Conservation (phyloP, 2,329 filamentous ascomycete species). For the Rhynchosporium graminicola region DNA sequence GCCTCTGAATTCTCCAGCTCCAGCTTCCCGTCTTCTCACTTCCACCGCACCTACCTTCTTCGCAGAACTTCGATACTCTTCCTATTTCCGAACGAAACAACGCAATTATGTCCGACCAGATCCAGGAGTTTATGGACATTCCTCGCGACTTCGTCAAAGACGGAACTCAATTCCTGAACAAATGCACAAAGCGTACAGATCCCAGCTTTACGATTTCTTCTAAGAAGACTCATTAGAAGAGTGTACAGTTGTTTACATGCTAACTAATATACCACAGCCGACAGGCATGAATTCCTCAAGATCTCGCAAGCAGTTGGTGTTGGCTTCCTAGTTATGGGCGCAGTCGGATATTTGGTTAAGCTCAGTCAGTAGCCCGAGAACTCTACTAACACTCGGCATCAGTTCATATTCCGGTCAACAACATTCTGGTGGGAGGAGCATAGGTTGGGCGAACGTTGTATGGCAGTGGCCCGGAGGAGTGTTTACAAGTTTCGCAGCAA, state of each 20-base stretch:
- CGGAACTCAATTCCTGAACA: constrained; percentile 46
- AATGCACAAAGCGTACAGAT: constrained; percentile 47
- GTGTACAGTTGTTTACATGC: constrained; percentile 6
- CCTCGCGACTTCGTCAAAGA: constrained; percentile 50
- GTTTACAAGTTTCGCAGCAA: constrained; percentile 7
- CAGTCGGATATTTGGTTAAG: constrained; percentile 54
- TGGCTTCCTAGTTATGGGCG: constrained; percentile 55
- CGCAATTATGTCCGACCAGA: constrained; percentile 52
- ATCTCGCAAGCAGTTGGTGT: constrained; percentile 54
- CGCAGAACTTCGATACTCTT: background rate
- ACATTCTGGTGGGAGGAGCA: constrained; percentile 49
- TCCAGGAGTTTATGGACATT: constrained; percentile 59
- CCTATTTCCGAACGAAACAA: constrained; percentile 6
- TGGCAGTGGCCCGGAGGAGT: background rate
- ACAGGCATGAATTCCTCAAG: constrained; percentile 45
- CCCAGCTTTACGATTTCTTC: background rate
- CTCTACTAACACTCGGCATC: constrained; percentile 12
- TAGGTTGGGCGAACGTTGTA: constrained; percentile 22
- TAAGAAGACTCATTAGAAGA: background rate
- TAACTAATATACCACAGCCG: constrained; percentile 37
- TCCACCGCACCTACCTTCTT: background rate
- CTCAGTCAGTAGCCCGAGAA: constrained; percentile 42
- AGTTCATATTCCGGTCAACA: constrained; percentile 56
- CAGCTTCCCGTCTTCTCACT: background rate
- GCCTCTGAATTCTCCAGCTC: no score